Evolutionary conservation across 306 rosid species (phyloP).

Genomic region (Mimosa pudica): DNA sequence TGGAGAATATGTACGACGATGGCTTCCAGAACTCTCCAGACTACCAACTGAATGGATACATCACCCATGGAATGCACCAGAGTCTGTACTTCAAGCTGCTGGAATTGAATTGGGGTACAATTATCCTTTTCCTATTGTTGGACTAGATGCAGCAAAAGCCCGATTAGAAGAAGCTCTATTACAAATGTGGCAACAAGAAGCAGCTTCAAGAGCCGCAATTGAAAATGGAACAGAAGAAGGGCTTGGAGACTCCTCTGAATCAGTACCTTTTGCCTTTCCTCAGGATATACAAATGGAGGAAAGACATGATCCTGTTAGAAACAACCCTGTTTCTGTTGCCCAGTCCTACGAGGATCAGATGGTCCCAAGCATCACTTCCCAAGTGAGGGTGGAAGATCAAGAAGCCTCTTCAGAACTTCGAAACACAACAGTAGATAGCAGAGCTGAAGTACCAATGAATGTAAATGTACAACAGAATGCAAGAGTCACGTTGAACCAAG

Average conservation of each 20-base stretch:
- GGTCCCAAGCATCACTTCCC: constrained; percentile 85
- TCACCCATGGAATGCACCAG: constrained; percentile 97
- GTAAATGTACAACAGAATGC: constrained; percentile 49
- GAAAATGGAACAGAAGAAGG: constrained; percentile 94
- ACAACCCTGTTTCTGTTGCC: constrained; percentile 42
- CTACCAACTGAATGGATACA: constrained; percentile 94
- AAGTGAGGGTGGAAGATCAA: constrained; percentile 57
- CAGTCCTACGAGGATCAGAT: constrained; percentile 79
- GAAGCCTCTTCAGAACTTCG: constrained; percentile 59
- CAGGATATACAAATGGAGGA: constrained; percentile 79
- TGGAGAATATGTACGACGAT: constrained; percentile 86
- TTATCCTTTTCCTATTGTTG: constrained; percentile 84
- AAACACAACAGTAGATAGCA: constrained; percentile 49
- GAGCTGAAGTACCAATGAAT: constrained; percentile 79
- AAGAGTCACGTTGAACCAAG: constrained; percentile 47
- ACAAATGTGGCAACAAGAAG: constrained; percentile 83
- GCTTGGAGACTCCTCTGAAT: constrained; percentile 87
- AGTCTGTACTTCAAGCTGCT: constrained; percentile 78
- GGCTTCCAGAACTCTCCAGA: constrained; percentile 93
- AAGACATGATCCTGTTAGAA: constrained; percentile 55
- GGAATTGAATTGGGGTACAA: constrained; percentile 86
- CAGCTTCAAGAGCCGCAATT: constrained; percentile 72
- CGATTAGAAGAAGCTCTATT: constrained; percentile 68
- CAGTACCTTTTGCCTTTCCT: constrained; percentile 64
- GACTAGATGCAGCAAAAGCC: constrained; percentile 68